A percentile compares a stretch with the other conserved stretches of the same genome.
phyloP scores from a whole-genome alignment of 352 stramenopile genomes.

The Phytophthora sansomeana region DNA sequence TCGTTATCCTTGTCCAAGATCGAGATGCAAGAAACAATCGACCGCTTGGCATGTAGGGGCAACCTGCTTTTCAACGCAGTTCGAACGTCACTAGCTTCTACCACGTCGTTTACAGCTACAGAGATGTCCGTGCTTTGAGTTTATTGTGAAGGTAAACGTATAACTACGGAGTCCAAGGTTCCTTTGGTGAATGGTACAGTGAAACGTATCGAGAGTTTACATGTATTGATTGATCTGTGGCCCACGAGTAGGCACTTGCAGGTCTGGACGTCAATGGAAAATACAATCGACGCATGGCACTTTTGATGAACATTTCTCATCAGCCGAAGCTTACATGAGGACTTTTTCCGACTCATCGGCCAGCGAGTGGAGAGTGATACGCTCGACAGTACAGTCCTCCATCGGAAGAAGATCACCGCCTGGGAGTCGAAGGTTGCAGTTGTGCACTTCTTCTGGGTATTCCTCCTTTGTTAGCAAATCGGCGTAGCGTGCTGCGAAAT shows the following conservation, averaged over 20 bases:
- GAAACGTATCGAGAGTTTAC: too few species aligned
- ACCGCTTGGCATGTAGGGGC: slow-evolving; percentile 32
- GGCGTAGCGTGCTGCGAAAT: slow-evolving; percentile 43
- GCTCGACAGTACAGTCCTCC: slow-evolving; percentile 55
- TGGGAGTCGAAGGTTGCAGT: slow-evolving; percentile 35
- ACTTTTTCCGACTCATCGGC: slow-evolving; percentile 30
- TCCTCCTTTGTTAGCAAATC: slow-evolving; percentile 46
- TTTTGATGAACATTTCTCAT: too few species aligned
- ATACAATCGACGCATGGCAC: not conserved
- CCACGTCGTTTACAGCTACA: not conserved
- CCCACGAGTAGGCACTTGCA: too few species aligned
- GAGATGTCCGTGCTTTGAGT: not conserved
- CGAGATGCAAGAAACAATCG: slow-evolving; percentile 40
- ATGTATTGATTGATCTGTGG: too few species aligned
- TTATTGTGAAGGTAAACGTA: not conserved
- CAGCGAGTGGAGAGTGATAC: slow-evolving; percentile 39
- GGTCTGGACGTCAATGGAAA: too few species aligned
- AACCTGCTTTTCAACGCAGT: slow-evolving; percentile 38
- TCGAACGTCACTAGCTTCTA: slow-evolving; percentile 12
- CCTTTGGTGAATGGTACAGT: too few species aligned
- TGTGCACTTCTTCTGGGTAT: slow-evolving; percentile 48
- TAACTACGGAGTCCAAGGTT: too few species aligned
- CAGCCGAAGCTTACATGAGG: slow-evolving; percentile 8
- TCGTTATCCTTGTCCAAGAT: slow-evolving; percentile 28
- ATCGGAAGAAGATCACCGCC: slow-evolving; percentile 35